A percentile compares a stretch with the other conserved stretches of the same genome.
These are phyloP conservation scores for Globisporangium echinulatum DNA, from an alignment of 352 stramenopile genomes.

Conservation along the genomic window DNA sequence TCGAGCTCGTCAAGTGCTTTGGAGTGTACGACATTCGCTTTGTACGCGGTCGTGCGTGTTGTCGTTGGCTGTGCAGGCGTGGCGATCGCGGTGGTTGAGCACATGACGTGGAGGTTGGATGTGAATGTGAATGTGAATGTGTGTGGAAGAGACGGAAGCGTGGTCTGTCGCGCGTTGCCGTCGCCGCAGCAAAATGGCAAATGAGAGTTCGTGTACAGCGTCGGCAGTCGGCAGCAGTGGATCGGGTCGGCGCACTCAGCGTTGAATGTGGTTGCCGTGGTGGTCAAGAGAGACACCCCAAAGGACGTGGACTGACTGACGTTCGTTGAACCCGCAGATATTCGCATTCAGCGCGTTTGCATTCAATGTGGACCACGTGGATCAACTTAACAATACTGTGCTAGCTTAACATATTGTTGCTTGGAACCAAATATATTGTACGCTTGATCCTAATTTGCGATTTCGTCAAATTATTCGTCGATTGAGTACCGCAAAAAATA, in stretches of 20 bases:
- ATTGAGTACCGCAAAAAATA: too few species aligned
- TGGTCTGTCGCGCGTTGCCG: neutral
- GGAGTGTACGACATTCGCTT: slow-evolving; percentile 72
- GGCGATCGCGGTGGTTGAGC: slow-evolving; percentile 2
- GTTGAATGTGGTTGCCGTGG: too few species aligned
- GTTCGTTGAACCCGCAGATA: neutral
- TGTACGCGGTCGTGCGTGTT: slow-evolving; percentile 52
- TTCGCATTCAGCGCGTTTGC: neutral
- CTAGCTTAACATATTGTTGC: too few species aligned
- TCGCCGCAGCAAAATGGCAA: slow-evolving; percentile 11
- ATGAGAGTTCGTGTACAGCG: slow-evolving; percentile 3
- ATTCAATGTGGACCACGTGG: slow-evolving; percentile 1
- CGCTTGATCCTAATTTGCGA: too few species aligned
- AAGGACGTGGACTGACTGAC: neutral
- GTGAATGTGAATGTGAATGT: neutral
- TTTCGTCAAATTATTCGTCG: too few species aligned
- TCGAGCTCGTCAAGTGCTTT: slow-evolving; percentile 48
- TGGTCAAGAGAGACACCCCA: neutral
- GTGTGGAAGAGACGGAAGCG: too few species aligned
- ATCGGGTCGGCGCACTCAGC: too few species aligned
- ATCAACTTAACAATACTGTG: too few species aligned
- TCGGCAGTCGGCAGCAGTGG: neutral
- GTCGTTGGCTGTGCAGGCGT: slow-evolving; percentile 31
- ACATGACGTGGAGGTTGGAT: slow-evolving; percentile 1
- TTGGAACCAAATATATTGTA: too few species aligned